These are phyloP conservation scores for Cercophora scortea DNA, from an alignment of 495 filamentous ascomycete genomes.

Conservation along the genomic window DNA sequence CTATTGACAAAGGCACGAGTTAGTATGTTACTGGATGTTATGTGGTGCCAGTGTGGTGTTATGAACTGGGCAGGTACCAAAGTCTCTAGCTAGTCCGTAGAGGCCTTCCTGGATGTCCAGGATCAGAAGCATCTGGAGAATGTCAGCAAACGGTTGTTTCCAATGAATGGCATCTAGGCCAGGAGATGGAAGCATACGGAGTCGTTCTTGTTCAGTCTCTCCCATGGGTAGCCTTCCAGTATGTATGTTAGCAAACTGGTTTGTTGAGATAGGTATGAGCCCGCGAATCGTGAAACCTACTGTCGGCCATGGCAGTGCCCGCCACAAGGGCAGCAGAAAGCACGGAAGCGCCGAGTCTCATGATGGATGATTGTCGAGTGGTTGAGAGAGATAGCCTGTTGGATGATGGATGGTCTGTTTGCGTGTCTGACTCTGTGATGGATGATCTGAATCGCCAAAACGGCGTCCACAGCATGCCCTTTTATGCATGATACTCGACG, in stretches of 20 bases:
- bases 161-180: too few relatives aligned
- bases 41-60: background rate
- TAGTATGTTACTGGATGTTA: background rate
- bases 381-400: background rate
- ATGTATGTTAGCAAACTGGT: background rate
- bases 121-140: constrained; percentile 50
- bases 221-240: constrained; percentile 6
- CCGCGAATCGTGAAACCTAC: background rate
- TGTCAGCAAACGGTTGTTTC: background rate
- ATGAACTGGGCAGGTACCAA: constrained; percentile 10
- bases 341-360: constrained; percentile 6
- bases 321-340: constrained; percentile 13
- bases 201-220: constrained; percentile 19
- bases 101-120: constrained; percentile 70
- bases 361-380: constrained; percentile 1
- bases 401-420: too few relatives aligned
- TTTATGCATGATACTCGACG: too few relatives aligned
- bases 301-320: constrained; percentile 10
- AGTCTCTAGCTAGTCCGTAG: constrained; percentile 58
- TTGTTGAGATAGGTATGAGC: background rate
- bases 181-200: constrained; percentile 4
- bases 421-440: background rate
- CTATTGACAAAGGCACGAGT: constrained; percentile 3
- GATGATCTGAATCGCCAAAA: too few relatives aligned
- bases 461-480: too few relatives aligned